A percentile compares a stretch with the other conserved stretches of the same genome.
Conservation (phyloP, 805 yeast species). For the Nakazawaea holstii region DNA sequence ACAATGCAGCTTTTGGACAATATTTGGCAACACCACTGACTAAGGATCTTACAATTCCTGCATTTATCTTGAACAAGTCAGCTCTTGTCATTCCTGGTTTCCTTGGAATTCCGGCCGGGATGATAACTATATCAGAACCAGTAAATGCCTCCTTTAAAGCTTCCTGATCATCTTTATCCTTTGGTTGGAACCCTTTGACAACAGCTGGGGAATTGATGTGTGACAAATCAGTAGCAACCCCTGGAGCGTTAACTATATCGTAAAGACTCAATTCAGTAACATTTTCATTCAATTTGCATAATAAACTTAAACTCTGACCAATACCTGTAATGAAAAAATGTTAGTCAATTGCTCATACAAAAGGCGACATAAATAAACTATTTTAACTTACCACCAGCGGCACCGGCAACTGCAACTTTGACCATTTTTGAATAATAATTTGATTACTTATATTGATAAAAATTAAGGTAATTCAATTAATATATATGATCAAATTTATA, state of each 20-base stretch:
- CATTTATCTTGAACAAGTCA: constrained; percentile 79
- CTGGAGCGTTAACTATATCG: constrained; percentile 52
- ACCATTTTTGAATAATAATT: constrained; percentile 4
- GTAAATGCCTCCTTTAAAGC: constrained; percentile 39
- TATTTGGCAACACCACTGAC: constrained; percentile 79
- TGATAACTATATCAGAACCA: constrained; percentile 37
- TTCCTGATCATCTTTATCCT: constrained; percentile 23
- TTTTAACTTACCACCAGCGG: constrained; percentile 11
- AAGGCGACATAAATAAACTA: neutral
- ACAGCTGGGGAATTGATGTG: constrained; percentile 33
- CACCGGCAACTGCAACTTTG: constrained; percentile 12
- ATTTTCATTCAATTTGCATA: constrained; percentile 41
- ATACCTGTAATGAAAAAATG: constrained; percentile 28
- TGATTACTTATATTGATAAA: too few relatives aligned
- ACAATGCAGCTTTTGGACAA: constrained; percentile 48
- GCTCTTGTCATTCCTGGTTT: constrained; percentile 95
- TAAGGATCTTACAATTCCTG: constrained; percentile 85
- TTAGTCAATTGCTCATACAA: neutral
- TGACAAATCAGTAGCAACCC: constrained; percentile 50
- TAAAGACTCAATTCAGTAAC: constrained; percentile 41
- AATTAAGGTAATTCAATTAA: too few relatives aligned
- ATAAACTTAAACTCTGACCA: constrained; percentile 51
- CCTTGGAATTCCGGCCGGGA: constrained; percentile 89
- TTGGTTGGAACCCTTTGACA: constrained; percentile 21
- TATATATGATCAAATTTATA: too few relatives aligned